Evolutionary conservation across 2,329 filamentous ascomycete species (phyloP), one percentile per base, ranked within the genome.

Genomic region (Ophidiomyces ophidiicola): DNA sequence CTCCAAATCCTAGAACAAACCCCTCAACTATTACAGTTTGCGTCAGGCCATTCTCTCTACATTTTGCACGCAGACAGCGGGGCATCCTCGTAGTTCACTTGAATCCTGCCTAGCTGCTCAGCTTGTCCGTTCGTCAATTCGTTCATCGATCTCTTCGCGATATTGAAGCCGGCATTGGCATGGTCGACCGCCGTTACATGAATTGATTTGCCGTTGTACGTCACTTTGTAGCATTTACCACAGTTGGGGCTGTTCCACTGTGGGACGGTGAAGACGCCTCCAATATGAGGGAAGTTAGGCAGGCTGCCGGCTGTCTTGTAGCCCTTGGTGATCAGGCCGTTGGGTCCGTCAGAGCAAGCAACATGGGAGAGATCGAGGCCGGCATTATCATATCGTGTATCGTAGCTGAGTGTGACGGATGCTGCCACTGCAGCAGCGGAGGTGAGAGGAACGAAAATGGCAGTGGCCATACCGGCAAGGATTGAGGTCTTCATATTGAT

Each of bases 361-460:
- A 85, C 69, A 4, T 53, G 57, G 23, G 60, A 66, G 39, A 87
- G 57, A 31, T 71, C 66, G 42, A 75, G 70, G 44, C 48, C 48
- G 32, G 56, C 56, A 46, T 78, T 63, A 54, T 87, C 82, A 63
- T 83, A 90, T 54, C 70, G 75, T 14, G 64, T 61, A 62, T 87
- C 82, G 60, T 78, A 88, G 47, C 78, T 79, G 53, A 86, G 80
- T 58, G 53, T 58, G 36, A 64, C 54, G 18, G 50, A 48, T 12
- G 29, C 37, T 12, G 45, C 36, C 5, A 46, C 33, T 17, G 47
- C 23, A 14, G 50, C 39, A 18, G 44, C 42, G 25, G 48, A 48
- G 11, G 47, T 41, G 23, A 55, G 46, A 20, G 46, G 45, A 29
- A 47, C 42, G 30, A 58, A 38, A 23, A 45, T 28, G 15, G 48